phyloP scores from a whole-genome alignment of 2,329 filamentous ascomycete species.

The Ophiostoma himal-ulmi region DNA sequence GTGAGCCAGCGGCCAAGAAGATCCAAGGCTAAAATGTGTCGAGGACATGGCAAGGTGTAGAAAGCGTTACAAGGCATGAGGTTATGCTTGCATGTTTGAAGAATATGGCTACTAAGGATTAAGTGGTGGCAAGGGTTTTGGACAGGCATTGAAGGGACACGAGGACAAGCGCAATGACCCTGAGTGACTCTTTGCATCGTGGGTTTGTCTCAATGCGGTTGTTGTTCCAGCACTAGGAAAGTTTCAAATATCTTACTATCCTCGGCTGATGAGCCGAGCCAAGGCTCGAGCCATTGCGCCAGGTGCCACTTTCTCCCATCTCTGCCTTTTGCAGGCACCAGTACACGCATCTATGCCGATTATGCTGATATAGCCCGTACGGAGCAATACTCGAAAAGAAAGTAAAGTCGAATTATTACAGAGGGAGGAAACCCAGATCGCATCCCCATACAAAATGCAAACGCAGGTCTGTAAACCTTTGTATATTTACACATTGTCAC shows the following conservation, averaged over 20 bases:
- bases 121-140: background rate
- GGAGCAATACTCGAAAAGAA: background rate
- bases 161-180: background rate
- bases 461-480: background rate
- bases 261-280: background rate
- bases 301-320: background rate
- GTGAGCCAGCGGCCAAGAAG: background rate
- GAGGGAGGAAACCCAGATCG: background rate
- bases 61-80: conserved; percentile 6
- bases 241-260: background rate
- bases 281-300: background rate
- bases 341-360: background rate
- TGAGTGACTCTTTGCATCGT: background rate
- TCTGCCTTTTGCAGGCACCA: background rate
- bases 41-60: background rate
- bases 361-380: background rate
- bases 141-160: background rate
- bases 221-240: background rate
- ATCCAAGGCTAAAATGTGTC: background rate
- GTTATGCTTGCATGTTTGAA: conserved; percentile 2
- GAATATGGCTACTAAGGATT: background rate
- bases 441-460: background rate
- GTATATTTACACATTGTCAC: background rate
- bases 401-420: background rate
- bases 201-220: background rate